A percentile compares a stretch with the other conserved stretches of the same genome.
These are phyloP conservation scores for Cytidiella melzeri DNA, from an alignment of 768 basidiomycete genomes.

Conservation along the genomic window DNA sequence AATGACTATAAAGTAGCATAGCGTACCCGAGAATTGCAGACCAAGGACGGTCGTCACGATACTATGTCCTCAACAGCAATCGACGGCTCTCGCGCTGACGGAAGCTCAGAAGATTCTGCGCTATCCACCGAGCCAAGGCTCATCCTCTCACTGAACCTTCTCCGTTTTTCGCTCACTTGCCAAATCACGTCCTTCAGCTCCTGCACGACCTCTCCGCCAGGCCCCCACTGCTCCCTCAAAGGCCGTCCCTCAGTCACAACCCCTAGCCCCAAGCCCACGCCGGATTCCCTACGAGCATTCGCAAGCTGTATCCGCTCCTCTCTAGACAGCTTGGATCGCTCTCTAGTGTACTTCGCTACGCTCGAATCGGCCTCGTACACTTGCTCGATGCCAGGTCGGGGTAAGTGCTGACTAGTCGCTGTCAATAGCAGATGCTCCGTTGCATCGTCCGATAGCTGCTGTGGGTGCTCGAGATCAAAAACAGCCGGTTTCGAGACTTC, in stretches of 20 bases:
- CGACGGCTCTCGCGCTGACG: background rate
- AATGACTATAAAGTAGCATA: constrained; percentile 11
- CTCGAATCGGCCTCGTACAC: constrained; percentile 73
- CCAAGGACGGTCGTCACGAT: constrained; percentile 2
- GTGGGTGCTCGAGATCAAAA: constrained; percentile 42
- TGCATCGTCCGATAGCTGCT: constrained; percentile 43
- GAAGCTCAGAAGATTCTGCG: background rate
- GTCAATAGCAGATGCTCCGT: constrained; percentile 48
- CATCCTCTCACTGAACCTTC: constrained; percentile 38
- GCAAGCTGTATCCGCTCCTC: constrained; percentile 67
- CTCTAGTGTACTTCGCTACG: constrained; percentile 38
- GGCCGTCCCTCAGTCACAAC: constrained; percentile 13
- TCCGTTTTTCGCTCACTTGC: constrained; percentile 71
- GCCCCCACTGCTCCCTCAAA: constrained; percentile 53
- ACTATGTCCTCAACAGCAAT: background rate
- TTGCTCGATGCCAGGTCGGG: constrained; percentile 67
- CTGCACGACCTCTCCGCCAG: constrained; percentile 74
- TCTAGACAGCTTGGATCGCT: constrained; percentile 59
- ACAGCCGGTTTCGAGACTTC: constrained; percentile 1
- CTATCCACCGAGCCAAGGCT: background rate
- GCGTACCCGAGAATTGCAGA: background rate
- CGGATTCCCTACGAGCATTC: constrained; percentile 48
- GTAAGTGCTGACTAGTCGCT: constrained; percentile 48
- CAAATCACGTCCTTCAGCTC: constrained; percentile 84
- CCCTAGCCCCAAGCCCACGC: constrained; percentile 15